Evolutionary conservation across 129 eudicot genomes (phyloP).

Genomic region (Tagetes patula): DNA sequence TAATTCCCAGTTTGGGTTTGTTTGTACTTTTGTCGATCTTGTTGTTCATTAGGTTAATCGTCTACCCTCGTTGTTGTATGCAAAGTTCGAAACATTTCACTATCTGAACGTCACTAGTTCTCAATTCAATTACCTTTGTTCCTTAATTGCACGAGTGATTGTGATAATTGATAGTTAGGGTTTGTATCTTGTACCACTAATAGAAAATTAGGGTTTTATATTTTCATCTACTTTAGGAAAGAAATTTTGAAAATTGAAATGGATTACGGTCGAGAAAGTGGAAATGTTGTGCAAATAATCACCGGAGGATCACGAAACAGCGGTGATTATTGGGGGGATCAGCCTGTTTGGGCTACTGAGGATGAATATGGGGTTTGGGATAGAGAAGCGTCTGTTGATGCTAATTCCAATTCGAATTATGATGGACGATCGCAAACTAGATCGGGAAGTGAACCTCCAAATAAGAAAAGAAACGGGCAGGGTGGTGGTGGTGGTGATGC

Average conservation of each 20-base stretch:
- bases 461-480: constrained; percentile 66
- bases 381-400: constrained; percentile 45
- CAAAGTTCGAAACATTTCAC: constrained; percentile 12
- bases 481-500: constrained; percentile 31
- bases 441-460: constrained; percentile 65
- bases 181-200: constrained; percentile 21
- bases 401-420: constrained; percentile 51
- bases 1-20: constrained; percentile 13
- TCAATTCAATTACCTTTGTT: background rate
- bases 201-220: constrained; percentile 17
- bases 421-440: constrained; percentile 49
- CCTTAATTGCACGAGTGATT: background rate
- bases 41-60: constrained; percentile 25
- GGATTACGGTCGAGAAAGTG: constrained; percentile 58
- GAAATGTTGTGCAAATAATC: constrained; percentile 68
- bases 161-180: background rate
- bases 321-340: constrained; percentile 73
- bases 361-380: constrained; percentile 81
- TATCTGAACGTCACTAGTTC: background rate
- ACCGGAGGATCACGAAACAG: constrained; percentile 46
- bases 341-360: constrained; percentile 85
- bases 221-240: background rate
- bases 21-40: constrained; percentile 19
- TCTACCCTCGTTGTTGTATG: constrained; percentile 16
- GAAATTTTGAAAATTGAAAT: constrained; percentile 23